These are phyloP conservation scores for Sporothrix pseudoabietina DNA, from an alignment of 2,329 filamentous ascomycete genomes.

Conservation along the genomic window DNA sequence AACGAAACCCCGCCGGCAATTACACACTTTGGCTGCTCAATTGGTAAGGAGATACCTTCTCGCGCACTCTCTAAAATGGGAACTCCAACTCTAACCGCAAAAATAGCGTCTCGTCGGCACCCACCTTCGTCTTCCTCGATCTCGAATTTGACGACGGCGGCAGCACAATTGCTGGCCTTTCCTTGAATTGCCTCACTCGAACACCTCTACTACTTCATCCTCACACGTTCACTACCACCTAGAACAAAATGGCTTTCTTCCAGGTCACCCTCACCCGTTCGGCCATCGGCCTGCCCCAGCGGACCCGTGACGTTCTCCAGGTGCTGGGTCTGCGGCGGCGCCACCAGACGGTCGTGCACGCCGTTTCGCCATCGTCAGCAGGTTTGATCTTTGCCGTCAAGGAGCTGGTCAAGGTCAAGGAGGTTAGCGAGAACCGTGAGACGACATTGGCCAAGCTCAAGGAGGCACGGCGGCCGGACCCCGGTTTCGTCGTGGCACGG, in stretches of 20 bases:
- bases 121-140: not conserved
- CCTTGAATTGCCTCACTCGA: not conserved
- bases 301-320: slow-evolving; percentile 76
- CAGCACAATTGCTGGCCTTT: not conserved
- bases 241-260: slow-evolving; percentile 71
- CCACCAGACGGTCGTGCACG: slow-evolving; percentile 85
- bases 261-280: slow-evolving; percentile 88
- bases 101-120: not conserved
- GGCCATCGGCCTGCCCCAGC: slow-evolving; percentile 81
- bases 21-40: not conserved
- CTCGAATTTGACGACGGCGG: not conserved
- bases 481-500: slow-evolving; percentile 59
- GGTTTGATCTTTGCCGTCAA: slow-evolving; percentile 94
- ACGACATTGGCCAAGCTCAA: slow-evolving; percentile 70
- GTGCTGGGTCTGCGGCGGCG: slow-evolving; percentile 85
- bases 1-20: not conserved
- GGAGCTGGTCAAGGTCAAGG: slow-evolving; percentile 80
- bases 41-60: not conserved
- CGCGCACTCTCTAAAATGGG: not conserved
- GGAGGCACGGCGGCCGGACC: slow-evolving; percentile 70
- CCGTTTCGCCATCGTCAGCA: slow-evolving; percentile 76
- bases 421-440: slow-evolving; percentile 66
- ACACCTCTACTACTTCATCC: not conserved
- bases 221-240: not conserved
- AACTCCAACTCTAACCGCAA: not conserved